phyloP scores from a whole-genome alignment of 768 basidiomycete species.

The Macrolepiota fuliginosa region DNA sequence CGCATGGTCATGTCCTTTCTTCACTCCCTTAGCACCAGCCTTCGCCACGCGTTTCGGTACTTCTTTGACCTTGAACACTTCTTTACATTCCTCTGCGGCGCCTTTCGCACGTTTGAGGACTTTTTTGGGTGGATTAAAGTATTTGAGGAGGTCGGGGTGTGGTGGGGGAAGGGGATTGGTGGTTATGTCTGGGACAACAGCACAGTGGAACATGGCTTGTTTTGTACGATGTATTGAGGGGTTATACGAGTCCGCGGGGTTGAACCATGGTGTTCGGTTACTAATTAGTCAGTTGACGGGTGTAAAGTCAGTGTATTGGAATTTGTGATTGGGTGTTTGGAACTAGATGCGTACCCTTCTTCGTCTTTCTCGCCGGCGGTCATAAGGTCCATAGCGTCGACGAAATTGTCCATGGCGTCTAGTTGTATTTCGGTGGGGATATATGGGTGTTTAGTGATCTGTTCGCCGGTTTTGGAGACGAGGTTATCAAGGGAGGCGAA shows the following conservation, averaged over 20 bases:
- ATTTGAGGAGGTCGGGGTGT: slow-evolving; percentile 82
- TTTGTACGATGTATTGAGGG: slow-evolving; percentile 89
- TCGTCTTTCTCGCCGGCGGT: slow-evolving; percentile 74
- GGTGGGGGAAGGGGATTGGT: slow-evolving; percentile 79
- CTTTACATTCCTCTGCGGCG: slow-evolving; percentile 59
- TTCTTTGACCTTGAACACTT: slow-evolving; percentile 73
- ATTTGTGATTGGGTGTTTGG: no score
- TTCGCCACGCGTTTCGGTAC: slow-evolving; percentile 62
- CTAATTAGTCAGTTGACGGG: slow-evolving; percentile 33
- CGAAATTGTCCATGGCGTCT: slow-evolving; percentile 82
- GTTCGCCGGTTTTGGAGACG: slow-evolving; percentile 72
- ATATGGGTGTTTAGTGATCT: slow-evolving; percentile 72
- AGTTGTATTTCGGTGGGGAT: slow-evolving; percentile 78
- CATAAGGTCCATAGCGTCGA: slow-evolving; percentile 88
- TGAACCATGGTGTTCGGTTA: slow-evolving; percentile 70
- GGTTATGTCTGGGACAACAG: slow-evolving; percentile 71
- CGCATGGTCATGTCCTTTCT: slow-evolving; percentile 64
- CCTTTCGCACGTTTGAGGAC: slow-evolving; percentile 59
- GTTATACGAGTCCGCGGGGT: slow-evolving; percentile 75
- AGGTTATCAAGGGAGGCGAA: slow-evolving; percentile 75
- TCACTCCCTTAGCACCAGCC: slow-evolving; percentile 21
- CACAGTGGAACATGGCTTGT: slow-evolving; percentile 90
- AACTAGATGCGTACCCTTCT: slow-evolving; percentile 58
- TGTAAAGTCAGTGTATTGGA: not conserved
- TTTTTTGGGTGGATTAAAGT: slow-evolving; percentile 73